These are phyloP conservation scores for Suillus variegatus DNA, from an alignment of 768 basidiomycete species.

Conservation along the genomic window DNA sequence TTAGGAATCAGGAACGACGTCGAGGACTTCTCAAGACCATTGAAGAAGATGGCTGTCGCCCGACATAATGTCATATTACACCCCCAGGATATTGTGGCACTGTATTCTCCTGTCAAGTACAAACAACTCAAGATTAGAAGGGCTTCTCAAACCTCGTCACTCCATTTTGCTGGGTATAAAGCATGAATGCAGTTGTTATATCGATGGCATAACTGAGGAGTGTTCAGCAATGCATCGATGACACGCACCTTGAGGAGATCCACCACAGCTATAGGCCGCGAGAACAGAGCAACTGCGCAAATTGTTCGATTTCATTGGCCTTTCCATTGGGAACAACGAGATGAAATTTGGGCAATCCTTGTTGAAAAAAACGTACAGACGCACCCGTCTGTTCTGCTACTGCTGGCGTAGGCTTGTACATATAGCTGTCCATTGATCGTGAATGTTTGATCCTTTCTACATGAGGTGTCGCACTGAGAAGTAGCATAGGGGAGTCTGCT, in stretches of 20 bases:
- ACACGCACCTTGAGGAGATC: neutral
- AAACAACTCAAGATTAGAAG: neutral
- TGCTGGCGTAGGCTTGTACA: neutral
- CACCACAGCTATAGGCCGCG: neutral
- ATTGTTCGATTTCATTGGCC: neutral
- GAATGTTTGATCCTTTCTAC: neutral
- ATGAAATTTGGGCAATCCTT: neutral
- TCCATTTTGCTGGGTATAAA: neutral
- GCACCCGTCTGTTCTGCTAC: neutral
- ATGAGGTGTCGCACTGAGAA: neutral
- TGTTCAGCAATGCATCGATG: neutral
- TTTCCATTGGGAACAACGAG: neutral
- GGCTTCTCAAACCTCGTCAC: neutral
- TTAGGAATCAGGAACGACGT: neutral
- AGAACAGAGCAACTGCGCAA: neutral
- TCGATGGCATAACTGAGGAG: neutral
- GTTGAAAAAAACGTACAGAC: neutral
- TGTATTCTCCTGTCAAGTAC: neutral
- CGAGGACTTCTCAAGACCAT: neutral
- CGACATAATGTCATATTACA: neutral
- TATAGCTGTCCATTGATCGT: neutral
- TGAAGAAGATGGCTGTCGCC: neutral
- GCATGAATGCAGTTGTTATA: neutral
- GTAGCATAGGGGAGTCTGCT: neutral
- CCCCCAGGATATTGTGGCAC: neutral